Conservation (phyloP, 768 basidiomycete species). For the Dentipellis sp. region DNA sequence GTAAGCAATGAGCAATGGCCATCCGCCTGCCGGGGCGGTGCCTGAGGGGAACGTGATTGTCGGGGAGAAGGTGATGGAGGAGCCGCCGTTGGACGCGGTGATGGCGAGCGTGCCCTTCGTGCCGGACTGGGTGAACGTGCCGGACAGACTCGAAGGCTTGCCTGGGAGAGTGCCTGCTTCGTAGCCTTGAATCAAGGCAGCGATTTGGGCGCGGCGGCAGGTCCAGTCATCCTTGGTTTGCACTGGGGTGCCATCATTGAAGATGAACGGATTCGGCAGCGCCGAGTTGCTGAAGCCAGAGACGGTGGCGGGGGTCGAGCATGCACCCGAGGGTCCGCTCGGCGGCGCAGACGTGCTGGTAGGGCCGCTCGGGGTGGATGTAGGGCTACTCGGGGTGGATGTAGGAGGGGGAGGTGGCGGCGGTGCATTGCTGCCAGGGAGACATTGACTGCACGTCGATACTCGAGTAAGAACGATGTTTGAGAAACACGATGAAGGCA, state of each 20-base stretch:
- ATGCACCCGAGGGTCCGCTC: conserved; percentile 1
- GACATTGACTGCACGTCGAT: conserved; percentile 7
- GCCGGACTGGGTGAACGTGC: conserved; percentile 28
- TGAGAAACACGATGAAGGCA: neutral
- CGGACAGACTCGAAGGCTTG: conserved; percentile 36
- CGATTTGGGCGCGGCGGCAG: conserved; percentile 42
- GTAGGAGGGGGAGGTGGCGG: neutral
- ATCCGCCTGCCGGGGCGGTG: conserved; percentile 27
- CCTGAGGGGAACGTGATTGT: conserved; percentile 37
- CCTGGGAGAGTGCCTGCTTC: conserved; percentile 44
- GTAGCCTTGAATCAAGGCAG: conserved; percentile 39
- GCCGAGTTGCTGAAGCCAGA: conserved; percentile 28
- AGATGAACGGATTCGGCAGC: conserved; percentile 48
- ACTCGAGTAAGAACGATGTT: neutral
- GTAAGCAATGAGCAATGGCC: conserved; percentile 44
- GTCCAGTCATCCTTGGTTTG: conserved; percentile 37
- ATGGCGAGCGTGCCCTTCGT: conserved; percentile 33
- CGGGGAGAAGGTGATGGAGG: conserved; percentile 39
- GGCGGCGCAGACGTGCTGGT: neutral
- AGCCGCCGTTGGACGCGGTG: conserved; percentile 35
- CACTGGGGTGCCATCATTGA: conserved; percentile 34
- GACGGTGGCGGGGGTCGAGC: conserved; percentile 16
- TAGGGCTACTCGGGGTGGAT: neutral
- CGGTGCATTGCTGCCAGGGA: conserved; percentile 6
- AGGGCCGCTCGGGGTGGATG: neutral